These are phyloP conservation scores for Boletus speciosus DNA, from an alignment of 768 basidiomycete genomes.

Conservation along the genomic window DNA sequence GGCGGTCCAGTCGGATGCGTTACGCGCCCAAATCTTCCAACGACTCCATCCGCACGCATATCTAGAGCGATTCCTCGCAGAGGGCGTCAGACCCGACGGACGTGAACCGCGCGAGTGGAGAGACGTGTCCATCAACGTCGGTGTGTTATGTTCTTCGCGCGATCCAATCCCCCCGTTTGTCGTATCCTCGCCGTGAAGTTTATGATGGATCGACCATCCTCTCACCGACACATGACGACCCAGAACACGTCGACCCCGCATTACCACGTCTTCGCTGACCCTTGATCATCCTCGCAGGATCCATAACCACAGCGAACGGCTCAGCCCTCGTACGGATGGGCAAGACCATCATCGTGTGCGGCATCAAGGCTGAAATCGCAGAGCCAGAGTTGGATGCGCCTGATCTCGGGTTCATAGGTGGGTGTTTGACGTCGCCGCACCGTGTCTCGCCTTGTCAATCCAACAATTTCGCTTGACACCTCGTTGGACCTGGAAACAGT, in stretches of 20 bases:
- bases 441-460: background rate
- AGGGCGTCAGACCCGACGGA: conserved; percentile 81
- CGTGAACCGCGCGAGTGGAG: conserved; percentile 68
- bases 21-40: conserved; percentile 59
- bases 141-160: conserved; percentile 42
- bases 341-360: conserved; percentile 92
- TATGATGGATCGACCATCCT: too few relatives aligned
- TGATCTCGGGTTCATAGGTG: conserved; percentile 80
- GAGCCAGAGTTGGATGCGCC: conserved; percentile 81
- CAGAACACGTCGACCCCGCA: background rate
- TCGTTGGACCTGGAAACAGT: conserved; percentile 44
- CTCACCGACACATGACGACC: too few relatives aligned
- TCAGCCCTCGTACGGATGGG: conserved; percentile 90
- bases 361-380: conserved; percentile 92
- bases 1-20: conserved; percentile 19
- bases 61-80: conserved; percentile 78
- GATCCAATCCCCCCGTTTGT: too few relatives aligned
- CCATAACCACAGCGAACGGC: conserved; percentile 90
- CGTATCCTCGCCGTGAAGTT: too few relatives aligned
- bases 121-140: conserved; percentile 73
- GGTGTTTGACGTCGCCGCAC: background rate
- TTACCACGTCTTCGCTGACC: background rate
- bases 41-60: conserved; percentile 87
- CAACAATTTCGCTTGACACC: background rate
- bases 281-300: conserved; percentile 48